Percentiles rank a stretch among this genome's conserved stretches.
Evolutionary conservation across 352 stramenopile genomes (phyloP).

Genomic region (Blastocystis sp.): DNA sequence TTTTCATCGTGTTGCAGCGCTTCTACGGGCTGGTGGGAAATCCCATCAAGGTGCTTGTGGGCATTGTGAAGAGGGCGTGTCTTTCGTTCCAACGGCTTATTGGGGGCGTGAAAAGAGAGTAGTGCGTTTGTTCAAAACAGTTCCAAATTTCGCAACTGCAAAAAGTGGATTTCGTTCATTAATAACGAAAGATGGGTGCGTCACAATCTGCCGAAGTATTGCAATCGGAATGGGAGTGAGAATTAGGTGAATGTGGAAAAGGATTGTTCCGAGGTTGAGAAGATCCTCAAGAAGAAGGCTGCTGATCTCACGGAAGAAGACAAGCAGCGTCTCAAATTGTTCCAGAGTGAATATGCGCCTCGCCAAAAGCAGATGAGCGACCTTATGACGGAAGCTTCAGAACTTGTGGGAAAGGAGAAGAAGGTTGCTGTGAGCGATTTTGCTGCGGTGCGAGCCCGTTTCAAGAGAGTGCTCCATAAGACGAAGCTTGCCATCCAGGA

Average conservation of each 20-base stretch:
- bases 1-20: conserved; percentile 77
- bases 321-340: background rate
- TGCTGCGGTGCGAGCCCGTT: background rate
- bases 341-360: background rate
- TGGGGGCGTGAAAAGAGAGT: background rate
- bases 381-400: background rate
- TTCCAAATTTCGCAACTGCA: background rate
- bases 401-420: conserved; percentile 35
- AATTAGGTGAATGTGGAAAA: conserved; percentile 12
- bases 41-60: conserved; percentile 69
- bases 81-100: background rate
- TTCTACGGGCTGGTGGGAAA: conserved; percentile 77
- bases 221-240: background rate
- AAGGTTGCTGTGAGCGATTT: background rate
- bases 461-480: conserved; percentile 4
- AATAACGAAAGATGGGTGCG: background rate
- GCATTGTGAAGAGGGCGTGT: background rate
- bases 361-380: background rate
- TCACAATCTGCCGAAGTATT: background rate
- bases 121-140: conserved; percentile 34
- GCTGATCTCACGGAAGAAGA: conserved; percentile 40
- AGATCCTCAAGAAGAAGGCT: conserved; percentile 62
- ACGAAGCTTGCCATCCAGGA: background rate
- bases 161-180: conserved; percentile 32
- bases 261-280: conserved; percentile 9